Evolutionary conservation across 2,329 filamentous ascomycete species (phyloP), one percentile per base, ranked within the genome.

Genomic region (Myriosclerotinia curreyana): DNA sequence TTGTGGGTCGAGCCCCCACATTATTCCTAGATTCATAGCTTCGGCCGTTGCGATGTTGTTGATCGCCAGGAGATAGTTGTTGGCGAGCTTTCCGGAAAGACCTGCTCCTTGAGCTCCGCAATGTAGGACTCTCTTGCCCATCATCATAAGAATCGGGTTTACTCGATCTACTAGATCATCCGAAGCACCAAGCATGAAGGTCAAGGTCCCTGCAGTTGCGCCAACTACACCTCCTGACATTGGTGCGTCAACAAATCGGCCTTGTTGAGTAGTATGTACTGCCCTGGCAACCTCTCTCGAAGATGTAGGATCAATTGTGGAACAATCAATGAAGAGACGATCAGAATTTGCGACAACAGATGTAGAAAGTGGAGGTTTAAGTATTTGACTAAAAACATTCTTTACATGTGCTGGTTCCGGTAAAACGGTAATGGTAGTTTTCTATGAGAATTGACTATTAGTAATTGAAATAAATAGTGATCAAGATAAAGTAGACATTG

Each of bases 151-250:
- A 1, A 92, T 81, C 0, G 86, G 82, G 64, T 88, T 88, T 12
- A 90, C 81, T 14, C 85, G 83, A 1, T 86, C 77, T 1, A 95
- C 80, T 0, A 90, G 75, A 5, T 82, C 78, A 0, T 79, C 74
- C 0, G 86, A 81, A 8, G 88, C 83, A 51, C 95, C 95, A 64
- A 98, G 86, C 95, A 99, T 98, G 76, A 99, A 99, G 0, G 93
- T 96, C 65, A 99, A 80, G 0, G 92, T 93, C 42, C 90, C 95
- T 15, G 92, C 92, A 7, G 86, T 82, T 14, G 95, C 95, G 51
- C 94, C 95, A 6, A 98, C 92, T 0, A 97, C 93, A 59, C 95
- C 95, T 55, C 95, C 95, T 0, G 94, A 98, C 89, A 99, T 96
- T 52, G 95, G 95, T 3, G 95, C 94, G 75, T 99, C 95, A 65